Conservation (phyloP, 2,329 filamentous ascomycete genomes). For the Chrysoporthe austroafricana region DNA sequence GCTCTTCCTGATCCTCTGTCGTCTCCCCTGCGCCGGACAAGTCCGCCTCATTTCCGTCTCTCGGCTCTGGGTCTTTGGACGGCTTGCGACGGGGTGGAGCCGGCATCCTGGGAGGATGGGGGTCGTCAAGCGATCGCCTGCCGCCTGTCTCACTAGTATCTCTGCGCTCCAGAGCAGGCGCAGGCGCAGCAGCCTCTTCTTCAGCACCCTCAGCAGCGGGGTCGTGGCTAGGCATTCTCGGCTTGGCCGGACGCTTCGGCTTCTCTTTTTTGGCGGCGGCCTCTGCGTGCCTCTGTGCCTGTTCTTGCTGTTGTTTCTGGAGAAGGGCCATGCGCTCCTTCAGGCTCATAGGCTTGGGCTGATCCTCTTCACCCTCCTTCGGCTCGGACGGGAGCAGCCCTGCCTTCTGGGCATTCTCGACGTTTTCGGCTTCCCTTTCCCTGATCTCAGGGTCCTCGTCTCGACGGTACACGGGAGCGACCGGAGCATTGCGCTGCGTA, state of each 20-base stretch:
- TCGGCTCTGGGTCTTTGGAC: slow-evolving; percentile 51
- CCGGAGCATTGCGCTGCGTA: slow-evolving; percentile 69
- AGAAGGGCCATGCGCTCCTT: slow-evolving; percentile 95
- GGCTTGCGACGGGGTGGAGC: slow-evolving; percentile 54
- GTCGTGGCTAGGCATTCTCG: slow-evolving; percentile 53
- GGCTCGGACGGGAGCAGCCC: slow-evolving; percentile 55
- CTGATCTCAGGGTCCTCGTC: slow-evolving; percentile 82
- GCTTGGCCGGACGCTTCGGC: slow-evolving; percentile 75
- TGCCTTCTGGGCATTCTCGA: slow-evolving; percentile 70
- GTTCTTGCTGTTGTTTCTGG: slow-evolving; percentile 92
- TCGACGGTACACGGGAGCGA: slow-evolving; percentile 77
- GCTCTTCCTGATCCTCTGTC: slow-evolving; percentile 61
- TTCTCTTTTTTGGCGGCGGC: slow-evolving; percentile 83
- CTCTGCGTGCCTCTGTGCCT: slow-evolving; percentile 81
- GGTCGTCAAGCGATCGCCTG: slow-evolving; percentile 57
- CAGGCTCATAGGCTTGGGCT: slow-evolving; percentile 87
- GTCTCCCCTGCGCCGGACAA: slow-evolving; percentile 68
- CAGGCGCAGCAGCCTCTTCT: slow-evolving; percentile 41
- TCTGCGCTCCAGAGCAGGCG: slow-evolving; percentile 47
- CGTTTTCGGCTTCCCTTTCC: slow-evolving; percentile 67
- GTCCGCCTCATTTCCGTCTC: slow-evolving; percentile 67
- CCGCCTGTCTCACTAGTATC: slow-evolving; percentile 52
- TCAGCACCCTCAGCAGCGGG: slow-evolving; percentile 32
- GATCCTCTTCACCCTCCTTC: slow-evolving; percentile 69
- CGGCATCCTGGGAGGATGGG: slow-evolving; percentile 43